Conservation (phyloP, 2,329 filamentous ascomycete species). For the Fusarium sp. region DNA sequence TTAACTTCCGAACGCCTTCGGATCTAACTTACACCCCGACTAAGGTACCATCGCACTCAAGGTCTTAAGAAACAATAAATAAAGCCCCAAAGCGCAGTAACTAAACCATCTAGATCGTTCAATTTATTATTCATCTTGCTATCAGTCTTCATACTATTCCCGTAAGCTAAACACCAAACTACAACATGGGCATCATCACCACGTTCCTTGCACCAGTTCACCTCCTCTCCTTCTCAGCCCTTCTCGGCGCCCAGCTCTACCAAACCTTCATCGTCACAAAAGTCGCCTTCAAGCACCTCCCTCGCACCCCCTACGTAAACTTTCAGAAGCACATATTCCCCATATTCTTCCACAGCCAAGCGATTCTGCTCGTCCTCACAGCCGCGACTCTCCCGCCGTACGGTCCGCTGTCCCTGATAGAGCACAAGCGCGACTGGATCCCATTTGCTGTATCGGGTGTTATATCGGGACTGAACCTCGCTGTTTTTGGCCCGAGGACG, state of each 20-base stretch:
- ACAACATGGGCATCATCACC: slow-evolving; percentile 30
- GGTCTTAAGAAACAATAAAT: slow-evolving; percentile 16
- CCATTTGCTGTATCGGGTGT: slow-evolving; percentile 49
- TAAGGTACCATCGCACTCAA: not conserved
- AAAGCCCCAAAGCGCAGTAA: not conserved
- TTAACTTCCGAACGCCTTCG: slow-evolving; percentile 42
- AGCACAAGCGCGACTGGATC: slow-evolving; percentile 48
- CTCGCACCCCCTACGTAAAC: slow-evolving; percentile 50
- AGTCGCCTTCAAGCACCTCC: slow-evolving; percentile 49
- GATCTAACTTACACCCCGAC: slow-evolving; percentile 27
- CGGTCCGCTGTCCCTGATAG: slow-evolving; percentile 47
- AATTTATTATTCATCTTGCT: too few relatives aligned
- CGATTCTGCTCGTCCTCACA: slow-evolving; percentile 50
- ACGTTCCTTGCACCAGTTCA: slow-evolving; percentile 50
- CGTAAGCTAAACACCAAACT: not conserved
- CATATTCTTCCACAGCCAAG: slow-evolving; percentile 54
- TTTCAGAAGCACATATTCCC: slow-evolving; percentile 57
- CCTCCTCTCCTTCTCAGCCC: slow-evolving; percentile 53
- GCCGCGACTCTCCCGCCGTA: slow-evolving; percentile 50
- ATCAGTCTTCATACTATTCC: too few relatives aligned
- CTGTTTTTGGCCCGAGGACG: slow-evolving; percentile 54
- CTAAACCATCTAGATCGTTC: not conserved
- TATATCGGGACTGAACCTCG: slow-evolving; percentile 50
- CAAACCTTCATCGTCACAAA: slow-evolving; percentile 55
- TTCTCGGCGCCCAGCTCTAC: slow-evolving; percentile 55